phyloP scores from a whole-genome alignment of 768 basidiomycete genomes.

The Rhizopogon vulgaris region DNA sequence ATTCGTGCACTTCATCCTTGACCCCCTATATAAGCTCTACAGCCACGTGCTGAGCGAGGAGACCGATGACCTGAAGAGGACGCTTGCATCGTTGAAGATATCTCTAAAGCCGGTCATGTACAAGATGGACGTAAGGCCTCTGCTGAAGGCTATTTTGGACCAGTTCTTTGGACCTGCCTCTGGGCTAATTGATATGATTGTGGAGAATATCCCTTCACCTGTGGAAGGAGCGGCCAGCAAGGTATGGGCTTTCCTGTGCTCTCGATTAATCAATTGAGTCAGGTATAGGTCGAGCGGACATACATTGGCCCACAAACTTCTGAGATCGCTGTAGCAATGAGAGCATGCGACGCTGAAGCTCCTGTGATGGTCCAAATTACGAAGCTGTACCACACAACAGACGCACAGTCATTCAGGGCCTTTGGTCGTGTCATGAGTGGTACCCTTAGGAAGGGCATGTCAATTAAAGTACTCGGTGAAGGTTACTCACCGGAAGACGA shows the following conservation, averaged over 20 bases:
- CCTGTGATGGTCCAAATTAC: slow-evolving; percentile 91
- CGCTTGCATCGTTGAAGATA: slow-evolving; percentile 73
- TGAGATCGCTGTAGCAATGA: slow-evolving; percentile 73
- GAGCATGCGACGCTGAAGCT: slow-evolving; percentile 73
- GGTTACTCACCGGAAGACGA: slow-evolving; percentile 99
- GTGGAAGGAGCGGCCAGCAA: slow-evolving; percentile 51
- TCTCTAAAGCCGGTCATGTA: slow-evolving; percentile 87
- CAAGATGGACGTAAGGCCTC: slow-evolving; percentile 97
- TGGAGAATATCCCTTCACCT: slow-evolving; percentile 85
- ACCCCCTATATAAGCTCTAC: slow-evolving; percentile 96
- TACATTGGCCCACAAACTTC: slow-evolving; percentile 88
- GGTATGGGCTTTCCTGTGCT: slow-evolving; percentile 30
- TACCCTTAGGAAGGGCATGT: slow-evolving; percentile 75
- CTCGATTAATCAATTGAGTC: background rate
- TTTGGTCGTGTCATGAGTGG: slow-evolving; percentile 94
- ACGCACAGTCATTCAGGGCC: slow-evolving; percentile 94
- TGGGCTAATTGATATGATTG: slow-evolving; percentile 90
- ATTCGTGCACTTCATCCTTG: slow-evolving; percentile 94
- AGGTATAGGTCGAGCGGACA: slow-evolving; percentile 62
- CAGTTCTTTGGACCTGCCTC: slow-evolving; percentile 93
- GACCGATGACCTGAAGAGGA: slow-evolving; percentile 78
- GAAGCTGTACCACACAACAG: slow-evolving; percentile 94
- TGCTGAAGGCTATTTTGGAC: slow-evolving; percentile 87
- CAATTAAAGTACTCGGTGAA: slow-evolving; percentile 95
- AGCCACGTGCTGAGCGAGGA: slow-evolving; percentile 93